These are phyloP conservation scores for Plasmodium inui DNA, from an alignment of 169 alveolate species.

Conservation along the genomic window DNA sequence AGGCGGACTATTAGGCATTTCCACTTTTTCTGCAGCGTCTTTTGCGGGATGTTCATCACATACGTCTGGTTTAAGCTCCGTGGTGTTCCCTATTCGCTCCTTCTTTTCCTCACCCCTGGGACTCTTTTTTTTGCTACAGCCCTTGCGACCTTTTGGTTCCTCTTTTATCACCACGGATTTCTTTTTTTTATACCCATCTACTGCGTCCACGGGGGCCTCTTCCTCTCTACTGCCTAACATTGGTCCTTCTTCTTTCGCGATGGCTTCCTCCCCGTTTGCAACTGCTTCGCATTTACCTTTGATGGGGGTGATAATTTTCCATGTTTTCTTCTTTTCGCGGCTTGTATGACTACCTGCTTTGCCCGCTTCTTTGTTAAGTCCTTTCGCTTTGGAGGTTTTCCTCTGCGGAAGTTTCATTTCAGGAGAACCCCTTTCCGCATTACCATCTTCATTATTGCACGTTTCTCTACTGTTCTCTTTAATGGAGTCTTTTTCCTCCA, in stretches of 20 bases:
- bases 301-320: background rate
- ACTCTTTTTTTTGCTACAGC: background rate
- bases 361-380: background rate
- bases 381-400: background rate
- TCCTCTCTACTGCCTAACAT: background rate
- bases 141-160: background rate
- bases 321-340: background rate
- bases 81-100: background rate
- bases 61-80: background rate
- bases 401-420: background rate
- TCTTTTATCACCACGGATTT: background rate
- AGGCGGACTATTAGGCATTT: background rate
- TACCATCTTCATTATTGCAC: background rate
- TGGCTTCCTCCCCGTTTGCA: background rate
- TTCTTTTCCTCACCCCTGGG: background rate
- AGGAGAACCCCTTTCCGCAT: background rate
- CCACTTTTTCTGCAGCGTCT: background rate
- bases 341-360: background rate
- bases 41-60: background rate
- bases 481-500: background rate
- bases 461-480: background rate
- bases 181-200: background rate
- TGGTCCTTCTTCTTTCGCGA: background rate
- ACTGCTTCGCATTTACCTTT: background rate
- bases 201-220: background rate